Percentiles rank a stretch among this genome's conserved stretches.
These are phyloP conservation scores for Calonectria naviculata DNA, from an alignment of 2,329 filamentous ascomycete species.

Conservation along the genomic window DNA sequence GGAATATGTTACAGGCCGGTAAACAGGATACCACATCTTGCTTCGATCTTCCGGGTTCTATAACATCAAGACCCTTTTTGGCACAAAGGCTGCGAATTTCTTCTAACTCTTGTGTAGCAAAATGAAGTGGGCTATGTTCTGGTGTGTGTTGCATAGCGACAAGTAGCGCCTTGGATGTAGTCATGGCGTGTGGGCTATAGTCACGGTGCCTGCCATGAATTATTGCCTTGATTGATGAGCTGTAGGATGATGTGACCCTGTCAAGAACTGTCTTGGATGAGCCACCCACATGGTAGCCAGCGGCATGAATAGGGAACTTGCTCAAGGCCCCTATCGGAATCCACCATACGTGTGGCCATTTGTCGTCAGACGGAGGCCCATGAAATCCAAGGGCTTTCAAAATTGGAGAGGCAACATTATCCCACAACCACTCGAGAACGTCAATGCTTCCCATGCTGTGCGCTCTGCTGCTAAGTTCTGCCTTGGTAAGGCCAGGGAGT, in stretches of 20 bases:
- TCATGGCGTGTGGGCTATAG: too few relatives aligned
- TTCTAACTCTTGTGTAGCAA: too few relatives aligned
- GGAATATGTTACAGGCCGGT: not conserved
- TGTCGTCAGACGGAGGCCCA: not conserved
- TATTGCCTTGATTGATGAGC: too few relatives aligned
- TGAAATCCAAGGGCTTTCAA: not conserved
- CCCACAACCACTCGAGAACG: constrained; percentile 6
- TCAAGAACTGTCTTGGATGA: not conserved
- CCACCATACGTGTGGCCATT: constrained; percentile 6
- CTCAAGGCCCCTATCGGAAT: not conserved
- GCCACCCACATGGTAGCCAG: not conserved
- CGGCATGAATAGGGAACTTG: not conserved
- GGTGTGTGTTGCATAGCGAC: too few relatives aligned
- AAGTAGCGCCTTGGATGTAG: too few relatives aligned
- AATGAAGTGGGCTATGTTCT: too few relatives aligned
- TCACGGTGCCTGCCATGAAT: too few relatives aligned
- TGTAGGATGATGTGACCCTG: not conserved
- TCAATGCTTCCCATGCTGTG: not conserved
- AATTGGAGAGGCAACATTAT: not conserved
- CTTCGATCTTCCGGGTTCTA: not conserved
- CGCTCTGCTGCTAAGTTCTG: not conserved
- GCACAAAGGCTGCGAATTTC: too few relatives aligned
- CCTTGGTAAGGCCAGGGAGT: not conserved
- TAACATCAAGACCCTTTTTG: too few relatives aligned
- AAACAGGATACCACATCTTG: not conserved